Conservation (phyloP, 148 eudicot genomes). For the Camellia lanceoleosa region DNA sequence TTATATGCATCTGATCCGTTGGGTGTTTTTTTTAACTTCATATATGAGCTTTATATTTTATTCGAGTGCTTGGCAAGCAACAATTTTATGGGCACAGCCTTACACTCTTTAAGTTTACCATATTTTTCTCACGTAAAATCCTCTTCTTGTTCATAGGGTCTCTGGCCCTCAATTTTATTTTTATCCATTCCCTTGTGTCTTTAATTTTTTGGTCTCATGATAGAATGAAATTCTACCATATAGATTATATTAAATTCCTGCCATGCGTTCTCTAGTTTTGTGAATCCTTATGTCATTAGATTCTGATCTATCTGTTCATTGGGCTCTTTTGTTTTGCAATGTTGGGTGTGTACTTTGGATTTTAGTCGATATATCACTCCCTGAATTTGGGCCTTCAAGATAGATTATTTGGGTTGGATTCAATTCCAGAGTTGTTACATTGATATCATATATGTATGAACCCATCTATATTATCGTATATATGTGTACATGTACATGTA, state of each 20-base stretch:
- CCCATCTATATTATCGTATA: neutral
- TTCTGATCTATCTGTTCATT: neutral
- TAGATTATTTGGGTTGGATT: neutral
- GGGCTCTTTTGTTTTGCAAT: neutral
- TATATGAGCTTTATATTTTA: neutral
- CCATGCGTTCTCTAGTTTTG: neutral
- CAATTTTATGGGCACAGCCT: neutral
- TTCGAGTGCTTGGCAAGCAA: conserved; percentile 1
- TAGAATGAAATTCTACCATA: neutral
- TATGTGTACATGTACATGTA: no score
- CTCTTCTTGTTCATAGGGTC: neutral
- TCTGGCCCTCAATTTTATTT: neutral
- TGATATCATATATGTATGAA: neutral
- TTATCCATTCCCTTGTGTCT: no score
- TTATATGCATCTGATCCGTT: neutral
- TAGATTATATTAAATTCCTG: neutral
- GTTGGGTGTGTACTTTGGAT: neutral
- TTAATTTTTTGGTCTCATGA: neutral
- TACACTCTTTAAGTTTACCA: neutral
- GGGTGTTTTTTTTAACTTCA: neutral
- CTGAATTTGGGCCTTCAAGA: neutral
- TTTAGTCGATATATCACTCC: neutral
- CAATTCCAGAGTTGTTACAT: neutral
- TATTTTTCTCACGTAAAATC: neutral
- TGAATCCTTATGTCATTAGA: neutral